phyloP scores from a whole-genome alignment of 495 filamentous ascomycete species.

The Lichenothelia convexa region DNA sequence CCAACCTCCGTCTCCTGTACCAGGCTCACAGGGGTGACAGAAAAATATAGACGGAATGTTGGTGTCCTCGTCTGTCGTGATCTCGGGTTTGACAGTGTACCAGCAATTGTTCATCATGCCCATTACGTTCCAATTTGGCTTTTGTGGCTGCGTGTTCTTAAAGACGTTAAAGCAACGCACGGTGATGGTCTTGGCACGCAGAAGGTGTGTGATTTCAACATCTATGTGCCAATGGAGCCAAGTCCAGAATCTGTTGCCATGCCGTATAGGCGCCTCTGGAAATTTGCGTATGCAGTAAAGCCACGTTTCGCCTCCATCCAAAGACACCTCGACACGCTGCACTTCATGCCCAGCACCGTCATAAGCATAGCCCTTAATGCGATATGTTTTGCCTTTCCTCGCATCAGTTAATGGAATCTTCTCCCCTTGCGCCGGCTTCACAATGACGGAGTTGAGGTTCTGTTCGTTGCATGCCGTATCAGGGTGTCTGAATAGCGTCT shows the following conservation, averaged over 20 bases:
- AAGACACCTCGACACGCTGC: constrained; percentile 11
- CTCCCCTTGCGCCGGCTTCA: constrained; percentile 16
- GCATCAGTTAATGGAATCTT: constrained; percentile 10
- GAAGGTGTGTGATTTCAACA: constrained; percentile 8
- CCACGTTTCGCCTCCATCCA: constrained; percentile 11
- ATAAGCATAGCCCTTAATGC: constrained; percentile 38
- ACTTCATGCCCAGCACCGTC: constrained; percentile 28
- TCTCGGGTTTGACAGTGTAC: constrained; percentile 16
- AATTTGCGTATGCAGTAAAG: constrained; percentile 12
- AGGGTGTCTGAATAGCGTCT: constrained; percentile 12
- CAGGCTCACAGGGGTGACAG: constrained; percentile 11
- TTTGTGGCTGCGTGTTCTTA: constrained; percentile 12
- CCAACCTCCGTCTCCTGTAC: constrained; percentile 10
- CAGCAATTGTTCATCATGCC: constrained; percentile 26
- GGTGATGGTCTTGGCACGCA: constrained; percentile 6
- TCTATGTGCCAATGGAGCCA: constrained; percentile 13
- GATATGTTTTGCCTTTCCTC: constrained; percentile 11
- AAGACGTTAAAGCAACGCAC: constrained; percentile 12
- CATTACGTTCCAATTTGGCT: constrained; percentile 11
- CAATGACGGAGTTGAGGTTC: constrained; percentile 10
- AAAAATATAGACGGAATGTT: constrained; percentile 7
- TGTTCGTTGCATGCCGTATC: constrained; percentile 14
- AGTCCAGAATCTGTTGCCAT: constrained; percentile 14
- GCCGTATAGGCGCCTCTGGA: constrained; percentile 10
- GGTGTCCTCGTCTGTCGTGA: constrained; percentile 8